Conservation (phyloP, 2,329 filamentous ascomycete genomes). For the Nakataea oryzae region DNA sequence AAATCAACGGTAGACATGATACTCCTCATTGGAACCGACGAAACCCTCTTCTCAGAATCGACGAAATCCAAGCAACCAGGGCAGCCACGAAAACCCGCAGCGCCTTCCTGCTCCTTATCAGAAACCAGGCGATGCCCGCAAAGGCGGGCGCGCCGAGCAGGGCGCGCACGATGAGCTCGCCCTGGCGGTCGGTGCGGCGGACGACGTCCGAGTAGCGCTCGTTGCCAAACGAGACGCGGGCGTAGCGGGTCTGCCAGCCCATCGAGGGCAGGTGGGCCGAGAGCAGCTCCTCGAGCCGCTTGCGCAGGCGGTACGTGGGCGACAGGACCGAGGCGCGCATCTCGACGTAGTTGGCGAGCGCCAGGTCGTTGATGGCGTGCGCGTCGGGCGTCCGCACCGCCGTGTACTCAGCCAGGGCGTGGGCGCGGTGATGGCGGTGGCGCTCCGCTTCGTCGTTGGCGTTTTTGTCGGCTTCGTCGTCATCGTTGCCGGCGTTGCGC, state of each 20-base stretch:
- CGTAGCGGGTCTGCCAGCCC: conserved; percentile 90
- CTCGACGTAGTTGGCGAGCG: conserved; percentile 82
- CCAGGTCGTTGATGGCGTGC: conserved; percentile 84
- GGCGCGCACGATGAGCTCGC: conserved; percentile 41
- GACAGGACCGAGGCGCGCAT: conserved; percentile 83
- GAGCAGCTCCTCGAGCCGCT: conserved; percentile 76
- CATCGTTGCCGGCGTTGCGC: conserved; percentile 21
- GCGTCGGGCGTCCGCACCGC: conserved; percentile 65
- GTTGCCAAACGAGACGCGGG: conserved; percentile 86
- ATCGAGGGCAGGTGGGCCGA: conserved; percentile 64
- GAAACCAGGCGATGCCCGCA: conserved; percentile 3
- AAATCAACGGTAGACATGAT: no score
- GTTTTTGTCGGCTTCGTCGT: conserved; percentile 14
- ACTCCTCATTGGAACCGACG: no score
- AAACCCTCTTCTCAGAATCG: background rate
- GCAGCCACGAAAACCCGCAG: background rate
- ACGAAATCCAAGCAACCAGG: background rate
- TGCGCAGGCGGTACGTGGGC: conserved; percentile 67
- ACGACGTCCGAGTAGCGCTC: conserved; percentile 82
- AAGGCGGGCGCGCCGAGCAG: conserved; percentile 22
- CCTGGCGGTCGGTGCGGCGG: conserved; percentile 57
- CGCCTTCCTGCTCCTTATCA: background rate
- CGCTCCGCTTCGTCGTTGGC: conserved; percentile 33
- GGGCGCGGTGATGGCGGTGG: conserved; percentile 43
- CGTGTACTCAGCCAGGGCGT: conserved; percentile 70